Base-by-base conservation (phyloP, 352 stramenopile species). In the Pythium plurisporium region DNA sequence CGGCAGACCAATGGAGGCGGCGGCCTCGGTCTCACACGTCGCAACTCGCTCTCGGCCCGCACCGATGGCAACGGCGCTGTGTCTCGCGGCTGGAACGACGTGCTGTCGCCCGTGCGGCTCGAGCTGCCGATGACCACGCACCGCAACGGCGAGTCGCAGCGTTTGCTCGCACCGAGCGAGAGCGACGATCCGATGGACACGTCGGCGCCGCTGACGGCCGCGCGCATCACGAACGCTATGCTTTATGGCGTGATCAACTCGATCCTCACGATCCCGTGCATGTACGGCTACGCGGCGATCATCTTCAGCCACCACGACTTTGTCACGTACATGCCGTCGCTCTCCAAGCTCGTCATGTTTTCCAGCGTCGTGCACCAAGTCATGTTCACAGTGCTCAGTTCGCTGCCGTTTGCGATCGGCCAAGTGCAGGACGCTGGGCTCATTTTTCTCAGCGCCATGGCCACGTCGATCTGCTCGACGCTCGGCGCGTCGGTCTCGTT, bases 361-460 rank as follows among this genome's bases (percentile, higher is more conserved):
- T 98, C 91, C 25, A 97, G 91, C 26, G 86, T 97, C 17, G 73
- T 99, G 19, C 97, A 99, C 70, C 96, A 94, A 54, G 65, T 89
- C 59, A 88, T 94, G 73, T 92, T 91, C 61, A 94, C 85, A 2
- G 49, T 87, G 10, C 79, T 98, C 47, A 98, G 84, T 46, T 90
- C 87, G 30, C 68, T 99, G 33, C 89, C 91, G 0, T 99, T 99
- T 73, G 95, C 97, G 9, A 97, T 99, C 31, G 97, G 96, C 14
- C 96, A 98, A 63, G 96, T 99, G 1, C 97, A 99, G 70, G 96
- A 99, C 67, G 96, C 96, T 5, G 97, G 97, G 0, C 82, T 99
- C 2, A 99, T 99, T 64, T 99, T 99, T 72, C 74, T 99, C 19
- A 94, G 75, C 43, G 79, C 82, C 45, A 99, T 99, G 53, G 93